Evolutionary conservation across 495 filamentous ascomycete genomes (phyloP).

Genomic region (Tuber microsphaerosporum): DNA sequence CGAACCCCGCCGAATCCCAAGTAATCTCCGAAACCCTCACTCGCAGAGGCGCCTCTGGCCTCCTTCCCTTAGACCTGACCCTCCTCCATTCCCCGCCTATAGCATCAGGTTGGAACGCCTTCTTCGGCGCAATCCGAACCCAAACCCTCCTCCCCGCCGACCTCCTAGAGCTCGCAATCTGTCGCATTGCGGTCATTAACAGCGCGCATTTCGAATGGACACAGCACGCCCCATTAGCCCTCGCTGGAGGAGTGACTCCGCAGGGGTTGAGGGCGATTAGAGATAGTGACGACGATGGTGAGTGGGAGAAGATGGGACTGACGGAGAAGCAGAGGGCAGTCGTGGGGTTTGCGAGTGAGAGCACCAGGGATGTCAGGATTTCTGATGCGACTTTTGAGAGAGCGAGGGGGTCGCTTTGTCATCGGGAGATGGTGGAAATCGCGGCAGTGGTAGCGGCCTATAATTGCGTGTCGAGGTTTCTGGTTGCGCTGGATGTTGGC

Average conservation of each 20-base stretch:
- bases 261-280: constrained; percentile 48
- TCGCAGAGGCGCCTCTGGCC: constrained; percentile 56
- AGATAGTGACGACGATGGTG: constrained; percentile 33
- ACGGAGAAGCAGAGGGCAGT: constrained; percentile 58
- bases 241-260: constrained; percentile 47
- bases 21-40: constrained; percentile 57
- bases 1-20: constrained; percentile 45
- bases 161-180: constrained; percentile 65
- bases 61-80: constrained; percentile 64
- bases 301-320: constrained; percentile 44
- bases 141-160: constrained; percentile 54
- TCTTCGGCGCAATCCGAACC: constrained; percentile 67
- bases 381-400: constrained; percentile 56
- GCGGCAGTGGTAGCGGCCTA: constrained; percentile 74
- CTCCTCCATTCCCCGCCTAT: constrained; percentile 66
- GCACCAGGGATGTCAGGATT: constrained; percentile 61
- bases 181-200: constrained; percentile 66
- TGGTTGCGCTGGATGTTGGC: constrained; percentile 71
- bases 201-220: constrained; percentile 72
- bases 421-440: constrained; percentile 69
- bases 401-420: constrained; percentile 54
- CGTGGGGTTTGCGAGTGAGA: constrained; percentile 65
- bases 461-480: constrained; percentile 77
- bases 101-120: constrained; percentile 73
- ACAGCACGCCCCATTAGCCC: constrained; percentile 61